Evolutionary conservation across 2,329 filamentous ascomycete species (phyloP), one percentile per base, ranked within the genome.

Genomic region (Fusarium bulbicola): DNA sequence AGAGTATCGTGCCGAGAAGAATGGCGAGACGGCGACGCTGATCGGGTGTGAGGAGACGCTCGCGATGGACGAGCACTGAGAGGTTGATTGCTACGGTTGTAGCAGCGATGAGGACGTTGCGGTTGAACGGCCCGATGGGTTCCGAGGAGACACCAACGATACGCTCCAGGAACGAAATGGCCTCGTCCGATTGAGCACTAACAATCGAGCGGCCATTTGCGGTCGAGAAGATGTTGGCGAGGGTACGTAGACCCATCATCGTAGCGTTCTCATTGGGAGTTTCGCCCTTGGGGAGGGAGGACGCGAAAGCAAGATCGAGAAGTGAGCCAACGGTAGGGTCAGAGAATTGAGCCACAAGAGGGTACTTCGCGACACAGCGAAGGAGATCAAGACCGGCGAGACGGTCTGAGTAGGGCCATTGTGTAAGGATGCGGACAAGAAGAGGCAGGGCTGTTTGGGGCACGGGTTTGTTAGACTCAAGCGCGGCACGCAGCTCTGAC

Each of bases 41-140:
- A 56, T 77, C 81, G 39, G 66, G 79, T 37, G 64, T 77, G 63
- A 81, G 81, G 66, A 82, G 82, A 69, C 81, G 86, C 73, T 86
- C 81, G 58, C 84, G 83, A 36, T 83, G 73, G 14, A 93, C 87
- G 16, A 95, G 87, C 3, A 97, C 94, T 0, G 94, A 87, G 72
- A 93, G 92, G 82, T 99, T 98, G 79, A 98, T 92, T 67, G 92
- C 91, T 1, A 94, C 86, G 0, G 96, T 97, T 2, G 93, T 91
- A 24, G 94, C 85, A 1, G 96, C 95, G 62, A 97, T 92, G 57
- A 92, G 89, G 16, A 98, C 85, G 75, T 97, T 97, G 59, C 93
- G 90, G 80, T 97, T 96, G 58, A 81, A 83, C 18, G 82, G 74
- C 72, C 87, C 87, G n/a, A 89, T 84, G 4, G 84, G 82, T 4